Evolutionary conservation across 495 filamentous ascomycete genomes (phyloP).

Genomic region (Cetradonia linearis): DNA sequence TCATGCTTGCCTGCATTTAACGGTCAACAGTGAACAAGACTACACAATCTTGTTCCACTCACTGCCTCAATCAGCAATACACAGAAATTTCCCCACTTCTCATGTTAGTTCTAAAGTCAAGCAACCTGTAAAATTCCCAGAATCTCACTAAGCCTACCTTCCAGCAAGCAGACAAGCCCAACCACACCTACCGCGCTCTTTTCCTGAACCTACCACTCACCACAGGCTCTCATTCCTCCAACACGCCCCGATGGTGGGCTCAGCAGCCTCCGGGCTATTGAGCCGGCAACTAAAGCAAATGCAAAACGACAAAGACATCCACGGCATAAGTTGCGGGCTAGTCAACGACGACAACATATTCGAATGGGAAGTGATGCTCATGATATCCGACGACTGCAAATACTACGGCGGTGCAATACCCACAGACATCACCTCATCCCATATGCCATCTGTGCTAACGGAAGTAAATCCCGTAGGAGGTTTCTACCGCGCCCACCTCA

Average conservation of each 20-base stretch:
- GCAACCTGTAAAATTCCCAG: too few relatives aligned
- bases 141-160: neutral
- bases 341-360: slow-evolving; percentile 84
- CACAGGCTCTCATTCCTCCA: slow-evolving; percentile 12
- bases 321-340: slow-evolving; percentile 86
- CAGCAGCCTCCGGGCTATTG: slow-evolving; percentile 63
- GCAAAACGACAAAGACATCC: slow-evolving; percentile 81
- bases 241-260: slow-evolving; percentile 40
- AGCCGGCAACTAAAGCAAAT: slow-evolving; percentile 83
- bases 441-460: neutral
- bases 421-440: neutral
- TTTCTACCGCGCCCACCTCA: slow-evolving; percentile 74
- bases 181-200: neutral
- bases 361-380: slow-evolving; percentile 98
- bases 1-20: neutral
- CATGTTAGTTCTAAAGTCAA: neutral
- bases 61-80: neutral
- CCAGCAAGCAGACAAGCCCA: neutral
- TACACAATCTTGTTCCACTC: neutral
- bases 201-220: neutral
- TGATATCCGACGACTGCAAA: slow-evolving; percentile 95
- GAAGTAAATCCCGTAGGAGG: slow-evolving; percentile 47
- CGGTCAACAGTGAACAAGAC: neutral
- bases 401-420: slow-evolving; percentile 65
- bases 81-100: neutral